A percentile compares a stretch with the other conserved stretches of the same genome.
Evolutionary conservation across 2,329 filamentous ascomycete species (phyloP).

Genomic region (Cercospora berteroae): DNA sequence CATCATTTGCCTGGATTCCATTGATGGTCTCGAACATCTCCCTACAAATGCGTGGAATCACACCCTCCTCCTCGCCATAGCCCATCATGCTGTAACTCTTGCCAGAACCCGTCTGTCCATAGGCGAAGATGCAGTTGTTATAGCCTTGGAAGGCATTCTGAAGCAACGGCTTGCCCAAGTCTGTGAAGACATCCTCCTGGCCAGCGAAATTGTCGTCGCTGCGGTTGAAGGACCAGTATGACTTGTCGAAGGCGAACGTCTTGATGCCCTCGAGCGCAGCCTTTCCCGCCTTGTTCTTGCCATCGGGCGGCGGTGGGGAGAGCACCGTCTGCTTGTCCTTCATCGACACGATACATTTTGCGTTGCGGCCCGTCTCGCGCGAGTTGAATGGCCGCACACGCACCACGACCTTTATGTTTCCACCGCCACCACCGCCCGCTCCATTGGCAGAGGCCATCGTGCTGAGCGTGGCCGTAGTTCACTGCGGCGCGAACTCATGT

Average conservation of each 20-base stretch:
- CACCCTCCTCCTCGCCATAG: slow-evolving; percentile 90
- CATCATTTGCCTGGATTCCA: slow-evolving; percentile 65
- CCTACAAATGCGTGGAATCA: slow-evolving; percentile 95
- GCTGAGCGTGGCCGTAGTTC: slow-evolving; percentile 9
- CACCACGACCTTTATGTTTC: slow-evolving; percentile 99
- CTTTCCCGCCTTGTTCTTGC: slow-evolving; percentile 65
- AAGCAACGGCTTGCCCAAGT: slow-evolving; percentile 83
- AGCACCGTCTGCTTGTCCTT: slow-evolving; percentile 88
- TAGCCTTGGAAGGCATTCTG: slow-evolving; percentile 98
- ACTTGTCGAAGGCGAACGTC: slow-evolving; percentile 91
- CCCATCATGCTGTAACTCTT: slow-evolving; percentile 99
- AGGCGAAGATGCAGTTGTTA: slow-evolving; percentile 99
- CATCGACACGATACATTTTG: slow-evolving; percentile 98
- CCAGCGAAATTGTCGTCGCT: slow-evolving; percentile 79
- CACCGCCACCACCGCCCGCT: slow-evolving; percentile 49
- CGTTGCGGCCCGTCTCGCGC: slow-evolving; percentile 77
- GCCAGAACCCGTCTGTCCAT: slow-evolving; percentile 95
- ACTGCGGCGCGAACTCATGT: slow-evolving; percentile 9
- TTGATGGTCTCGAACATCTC: slow-evolving; percentile 92
- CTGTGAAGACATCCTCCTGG: slow-evolving; percentile 83
- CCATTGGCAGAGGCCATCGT: slow-evolving; percentile 29
- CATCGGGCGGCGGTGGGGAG: slow-evolving; percentile 63
- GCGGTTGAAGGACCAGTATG: slow-evolving; percentile 96
- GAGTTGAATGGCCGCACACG: slow-evolving; percentile 90
- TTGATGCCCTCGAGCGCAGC: slow-evolving; percentile 65